Base-by-base conservation (phyloP, 495 filamentous ascomycete species). In the Bathelium albidoporum region DNA sequence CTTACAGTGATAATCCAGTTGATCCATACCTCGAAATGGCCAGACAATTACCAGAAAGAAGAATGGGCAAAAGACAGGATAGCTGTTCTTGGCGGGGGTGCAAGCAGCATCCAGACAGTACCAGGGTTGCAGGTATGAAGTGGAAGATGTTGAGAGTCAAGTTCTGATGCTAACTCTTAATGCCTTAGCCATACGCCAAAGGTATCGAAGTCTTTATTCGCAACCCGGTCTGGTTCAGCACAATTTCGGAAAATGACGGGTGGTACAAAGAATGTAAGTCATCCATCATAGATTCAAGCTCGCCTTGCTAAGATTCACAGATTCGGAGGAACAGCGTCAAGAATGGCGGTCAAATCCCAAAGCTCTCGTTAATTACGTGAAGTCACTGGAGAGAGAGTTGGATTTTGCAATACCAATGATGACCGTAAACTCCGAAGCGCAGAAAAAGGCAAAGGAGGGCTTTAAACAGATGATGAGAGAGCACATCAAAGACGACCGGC, bases 51-150 rank as follows among this genome's bases (percentile, higher is more conserved):
- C 18, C 26, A 55, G 49, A 22, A 55, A n/a, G 20, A 4, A n/a
- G 5, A 22, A 22, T 55, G 49, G 49, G 20, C n/a, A 5, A 16
- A 44, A 14, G 43, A 61, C 31, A 9, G 12, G 10, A 39, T 61
- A 1, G 59, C 59, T 45, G 36, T 61, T 24, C 49, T 61, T 1
- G 32, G 59, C 36, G 16, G 7, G 5, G 59, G 59, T 9, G 18
- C 32, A 44, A 45, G 32, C 29, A 22, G 20, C 20, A 61, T 61
- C 24, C 59, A 61, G 32, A 26, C 43, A 16, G 59, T 61, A n/a
- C 32, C 32, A 16, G 39, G 20, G n/a, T 31, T 61, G 32, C 36
- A 2, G 36, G 16, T 45, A 20, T 29, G 24, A 44, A 9, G 24
- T 9, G 43, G 24, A 32, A 9, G 7, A 10, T 59, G 29, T 12